phyloP scores from a whole-genome alignment of 2,329 filamentous ascomycete genomes.

The Huntiella decipiens region DNA sequence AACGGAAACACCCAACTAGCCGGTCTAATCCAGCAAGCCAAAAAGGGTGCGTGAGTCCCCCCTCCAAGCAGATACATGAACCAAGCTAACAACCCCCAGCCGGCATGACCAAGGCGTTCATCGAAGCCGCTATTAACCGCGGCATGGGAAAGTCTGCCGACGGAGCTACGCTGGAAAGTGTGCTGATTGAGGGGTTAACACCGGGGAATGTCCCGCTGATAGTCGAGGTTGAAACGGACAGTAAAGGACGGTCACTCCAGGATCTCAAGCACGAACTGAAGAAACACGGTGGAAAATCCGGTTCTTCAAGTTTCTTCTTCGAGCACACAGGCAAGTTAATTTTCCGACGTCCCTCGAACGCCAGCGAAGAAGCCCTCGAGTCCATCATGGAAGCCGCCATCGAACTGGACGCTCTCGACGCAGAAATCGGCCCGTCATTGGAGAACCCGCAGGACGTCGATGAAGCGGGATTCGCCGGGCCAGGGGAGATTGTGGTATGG shows the following conservation, averaged over 20 bases:
- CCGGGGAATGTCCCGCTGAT: conserved; percentile 61
- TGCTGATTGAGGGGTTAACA: conserved; percentile 66
- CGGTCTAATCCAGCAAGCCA: conserved; percentile 53
- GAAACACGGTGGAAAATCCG: conserved; percentile 46
- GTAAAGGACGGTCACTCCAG: conserved; percentile 51
- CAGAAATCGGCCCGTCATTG: conserved; percentile 6
- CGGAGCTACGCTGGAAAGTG: conserved; percentile 55
- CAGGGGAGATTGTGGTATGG: conserved; percentile 11
- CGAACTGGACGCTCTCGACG: conserved; percentile 8
- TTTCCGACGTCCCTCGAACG: conserved; percentile 30
- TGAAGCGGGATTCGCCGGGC: not conserved
- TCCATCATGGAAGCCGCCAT: conserved; percentile 9
- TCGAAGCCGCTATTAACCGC: conserved; percentile 70
- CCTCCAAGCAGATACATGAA: conserved; percentile 13
- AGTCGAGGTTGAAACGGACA: conserved; percentile 73
- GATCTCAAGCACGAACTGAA: conserved; percentile 57
- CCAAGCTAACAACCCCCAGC: conserved; percentile 20
- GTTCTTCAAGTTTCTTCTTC: conserved; percentile 65
- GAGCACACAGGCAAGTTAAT: conserved; percentile 57
- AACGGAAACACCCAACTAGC: conserved; percentile 59
- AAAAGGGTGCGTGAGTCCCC: conserved; percentile 38
- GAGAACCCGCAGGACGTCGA: not conserved
- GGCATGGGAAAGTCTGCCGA: conserved; percentile 67
- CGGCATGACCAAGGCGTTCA: conserved; percentile 64
- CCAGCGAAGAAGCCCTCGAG: conserved; percentile 5